phyloP scores from a whole-genome alignment of 2,329 filamentous ascomycete genomes.

The Colletotrichum phormii region DNA sequence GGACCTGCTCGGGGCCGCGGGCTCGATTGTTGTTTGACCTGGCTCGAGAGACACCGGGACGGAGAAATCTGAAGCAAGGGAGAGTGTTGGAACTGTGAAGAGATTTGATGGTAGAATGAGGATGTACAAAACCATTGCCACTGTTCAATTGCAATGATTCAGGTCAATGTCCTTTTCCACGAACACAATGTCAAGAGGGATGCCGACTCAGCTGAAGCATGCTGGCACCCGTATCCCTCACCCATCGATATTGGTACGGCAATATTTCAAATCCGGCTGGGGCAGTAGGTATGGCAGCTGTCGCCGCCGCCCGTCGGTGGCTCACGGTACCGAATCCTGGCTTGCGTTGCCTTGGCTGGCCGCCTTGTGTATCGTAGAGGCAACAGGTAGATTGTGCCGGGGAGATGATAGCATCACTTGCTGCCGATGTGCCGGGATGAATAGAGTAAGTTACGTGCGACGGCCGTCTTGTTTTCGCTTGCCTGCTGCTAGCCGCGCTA shows the following conservation, averaged over 20 bases:
- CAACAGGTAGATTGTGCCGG: slow-evolving; percentile 10
- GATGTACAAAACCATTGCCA: slow-evolving; percentile 4
- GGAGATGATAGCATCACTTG: slow-evolving; percentile 4
- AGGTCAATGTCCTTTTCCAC: slow-evolving; percentile 11
- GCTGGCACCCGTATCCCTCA: slow-evolving; percentile 11
- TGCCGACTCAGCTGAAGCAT: slow-evolving; percentile 17
- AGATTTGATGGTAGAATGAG: neutral
- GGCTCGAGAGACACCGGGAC: neutral
- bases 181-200: neutral
- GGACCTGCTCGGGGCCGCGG: neutral
- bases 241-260: neutral
- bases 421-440: neutral
- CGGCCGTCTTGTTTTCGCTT: slow-evolving; percentile 1
- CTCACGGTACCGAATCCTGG: slow-evolving; percentile 10
- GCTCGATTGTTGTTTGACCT: neutral
- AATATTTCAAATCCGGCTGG: neutral
- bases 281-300: neutral
- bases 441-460: slow-evolving; percentile 3
- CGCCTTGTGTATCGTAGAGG: slow-evolving; percentile 2
- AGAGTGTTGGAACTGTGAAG: neutral
- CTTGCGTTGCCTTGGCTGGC: slow-evolving; percentile 2
- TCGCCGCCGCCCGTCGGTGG: too few species aligned
- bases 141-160: slow-evolving; percentile 12
- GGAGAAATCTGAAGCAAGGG: neutral
- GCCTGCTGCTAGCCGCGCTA: neutral